Percentiles rank a stretch among this genome's conserved stretches.
These are phyloP conservation scores for Trametes pubescens DNA, from an alignment of 1,284 basidiomycete species.

Conservation along the genomic window DNA sequence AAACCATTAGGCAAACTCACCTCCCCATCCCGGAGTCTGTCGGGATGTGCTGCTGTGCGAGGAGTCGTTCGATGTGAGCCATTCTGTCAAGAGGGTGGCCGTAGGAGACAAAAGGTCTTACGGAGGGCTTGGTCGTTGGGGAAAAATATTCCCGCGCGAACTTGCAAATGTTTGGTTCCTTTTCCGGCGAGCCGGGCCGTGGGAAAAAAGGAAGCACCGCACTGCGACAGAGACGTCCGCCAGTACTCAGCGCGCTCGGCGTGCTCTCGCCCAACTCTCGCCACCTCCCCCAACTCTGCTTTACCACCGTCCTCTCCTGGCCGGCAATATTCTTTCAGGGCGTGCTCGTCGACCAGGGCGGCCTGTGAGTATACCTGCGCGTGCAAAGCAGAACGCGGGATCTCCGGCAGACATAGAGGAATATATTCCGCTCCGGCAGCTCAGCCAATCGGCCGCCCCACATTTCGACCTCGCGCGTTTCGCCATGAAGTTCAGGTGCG, in stretches of 20 bases:
- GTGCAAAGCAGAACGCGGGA: conserved; percentile 2
- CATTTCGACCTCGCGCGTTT: conserved; percentile 40
- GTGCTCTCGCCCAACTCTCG: not conserved
- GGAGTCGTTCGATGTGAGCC: conserved; percentile 9
- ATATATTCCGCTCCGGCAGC: conserved; percentile 40
- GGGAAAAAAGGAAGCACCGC: not conserved
- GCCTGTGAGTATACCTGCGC: conserved; percentile 7
- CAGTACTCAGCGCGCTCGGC: not conserved
- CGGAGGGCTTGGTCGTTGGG: not conserved
- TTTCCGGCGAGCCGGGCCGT: conserved; percentile 1
- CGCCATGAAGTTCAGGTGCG: conserved; percentile 69
- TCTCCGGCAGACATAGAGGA: conserved; percentile 33
- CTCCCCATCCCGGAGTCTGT: conserved; percentile 15
- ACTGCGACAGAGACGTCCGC: not conserved
- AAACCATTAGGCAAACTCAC: conserved; percentile 3
- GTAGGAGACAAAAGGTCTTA: not conserved
- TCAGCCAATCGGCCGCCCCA: conserved; percentile 28
- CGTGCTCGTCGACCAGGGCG: not conserved
- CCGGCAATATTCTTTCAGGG: conserved; percentile 8
- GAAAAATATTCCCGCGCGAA: not conserved
- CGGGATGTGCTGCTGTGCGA: conserved; percentile 1
- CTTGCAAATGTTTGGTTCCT: not conserved
- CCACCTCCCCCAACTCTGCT: not conserved
- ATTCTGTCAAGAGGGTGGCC: not conserved
- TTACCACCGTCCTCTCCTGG: not conserved